Conservation (phyloP, 2,329 filamentous ascomycete species). For the Fusarium sarcochroum region DNA sequence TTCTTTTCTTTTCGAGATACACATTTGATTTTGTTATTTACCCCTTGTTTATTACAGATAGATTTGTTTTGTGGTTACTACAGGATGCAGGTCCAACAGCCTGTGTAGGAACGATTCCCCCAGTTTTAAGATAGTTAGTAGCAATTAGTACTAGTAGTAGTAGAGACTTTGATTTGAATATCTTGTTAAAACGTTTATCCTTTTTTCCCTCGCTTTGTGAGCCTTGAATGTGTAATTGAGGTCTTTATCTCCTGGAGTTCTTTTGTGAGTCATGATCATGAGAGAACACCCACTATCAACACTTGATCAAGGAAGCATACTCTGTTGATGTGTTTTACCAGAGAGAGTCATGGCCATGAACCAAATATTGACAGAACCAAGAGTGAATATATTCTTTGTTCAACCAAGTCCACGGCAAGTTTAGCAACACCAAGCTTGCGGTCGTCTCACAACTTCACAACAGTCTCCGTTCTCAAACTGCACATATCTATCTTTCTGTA, state of each 20-base stretch:
- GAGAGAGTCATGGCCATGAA: neutral
- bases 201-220: neutral
- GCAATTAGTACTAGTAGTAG: slow-evolving; percentile 29
- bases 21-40: slow-evolving; percentile 26
- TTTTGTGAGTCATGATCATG: neutral
- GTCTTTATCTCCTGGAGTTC: neutral
- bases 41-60: slow-evolving; percentile 33
- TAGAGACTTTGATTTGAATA: slow-evolving; percentile 26
- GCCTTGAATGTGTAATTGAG: neutral
- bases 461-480: too few relatives aligned
- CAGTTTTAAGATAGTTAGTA: slow-evolving; percentile 42
- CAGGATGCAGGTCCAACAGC: slow-evolving; percentile 44
- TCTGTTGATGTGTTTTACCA: neutral
- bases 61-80: slow-evolving; percentile 44
- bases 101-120: slow-evolving; percentile 45
- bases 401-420: too few relatives aligned
- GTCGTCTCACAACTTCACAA: too few relatives aligned
- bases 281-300: too few relatives aligned
- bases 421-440: too few relatives aligned
- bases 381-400: too few relatives aligned
- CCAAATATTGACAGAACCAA: neutral
- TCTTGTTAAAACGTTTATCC: neutral
- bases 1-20: slow-evolving; percentile 25
- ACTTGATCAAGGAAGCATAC: neutral
- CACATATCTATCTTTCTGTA: too few relatives aligned